Conservation (phyloP, 805 yeast genomes). For the Saccharomycopsis sp. region DNA sequence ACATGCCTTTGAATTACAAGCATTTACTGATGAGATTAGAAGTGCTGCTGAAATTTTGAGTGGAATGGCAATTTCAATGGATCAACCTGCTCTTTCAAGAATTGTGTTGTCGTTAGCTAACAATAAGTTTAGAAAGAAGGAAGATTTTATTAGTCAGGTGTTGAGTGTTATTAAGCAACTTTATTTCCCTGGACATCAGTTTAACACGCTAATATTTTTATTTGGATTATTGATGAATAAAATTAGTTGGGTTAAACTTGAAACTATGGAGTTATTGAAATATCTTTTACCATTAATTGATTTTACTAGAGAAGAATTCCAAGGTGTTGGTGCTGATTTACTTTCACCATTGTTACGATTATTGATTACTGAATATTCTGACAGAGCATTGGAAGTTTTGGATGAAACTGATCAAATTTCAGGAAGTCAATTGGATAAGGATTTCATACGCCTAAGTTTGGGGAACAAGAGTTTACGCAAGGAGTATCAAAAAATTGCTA, state of each 20-base stretch:
- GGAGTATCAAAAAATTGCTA: slow-evolving; percentile 79
- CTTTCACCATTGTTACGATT: slow-evolving; percentile 84
- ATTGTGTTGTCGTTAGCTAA: slow-evolving; percentile 72
- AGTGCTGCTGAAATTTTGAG: slow-evolving; percentile 52
- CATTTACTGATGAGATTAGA: slow-evolving; percentile 42
- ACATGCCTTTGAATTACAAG: slow-evolving; percentile 62
- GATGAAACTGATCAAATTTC: slow-evolving; percentile 83
- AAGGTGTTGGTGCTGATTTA: slow-evolving; percentile 90
- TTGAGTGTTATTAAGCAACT: slow-evolving; percentile 58
- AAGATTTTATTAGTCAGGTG: slow-evolving; percentile 80
- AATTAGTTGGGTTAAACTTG: slow-evolving; percentile 70
- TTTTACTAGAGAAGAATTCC: slow-evolving; percentile 67
- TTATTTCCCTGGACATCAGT: slow-evolving; percentile 70
- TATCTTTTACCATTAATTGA: slow-evolving; percentile 73
- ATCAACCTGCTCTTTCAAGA: slow-evolving; percentile 55
- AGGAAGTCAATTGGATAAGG: slow-evolving; percentile 86
- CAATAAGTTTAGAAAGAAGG: slow-evolving; percentile 78
- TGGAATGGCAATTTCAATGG: slow-evolving; percentile 50
- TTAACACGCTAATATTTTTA: slow-evolving; percentile 66
- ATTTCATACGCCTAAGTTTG: slow-evolving; percentile 83
- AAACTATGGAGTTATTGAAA: slow-evolving; percentile 70
- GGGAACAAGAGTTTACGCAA: slow-evolving; percentile 74
- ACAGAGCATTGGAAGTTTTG: slow-evolving; percentile 80
- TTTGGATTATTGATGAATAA: slow-evolving; percentile 76
- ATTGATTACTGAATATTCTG: slow-evolving; percentile 76